Evolutionary conservation across 2,329 filamentous ascomycete genomes (phyloP).

Genomic region (Exophiala bonariae): DNA sequence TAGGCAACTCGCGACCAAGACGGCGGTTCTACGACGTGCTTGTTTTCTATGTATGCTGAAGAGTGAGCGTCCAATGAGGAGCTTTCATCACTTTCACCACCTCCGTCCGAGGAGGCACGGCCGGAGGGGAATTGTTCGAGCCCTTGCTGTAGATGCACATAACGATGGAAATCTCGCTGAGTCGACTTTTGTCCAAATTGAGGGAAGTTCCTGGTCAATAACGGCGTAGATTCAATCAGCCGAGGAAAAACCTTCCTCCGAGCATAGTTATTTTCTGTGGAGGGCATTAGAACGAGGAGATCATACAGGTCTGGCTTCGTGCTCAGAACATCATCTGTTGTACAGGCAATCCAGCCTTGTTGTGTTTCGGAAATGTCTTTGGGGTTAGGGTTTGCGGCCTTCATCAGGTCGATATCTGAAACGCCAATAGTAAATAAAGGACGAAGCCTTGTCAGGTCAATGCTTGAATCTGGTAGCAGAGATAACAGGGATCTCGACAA

Average conservation of each 20-base stretch:
- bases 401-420: slow-evolving; percentile 80
- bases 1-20: slow-evolving; percentile 64
- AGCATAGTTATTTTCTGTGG: slow-evolving; percentile 55
- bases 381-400: slow-evolving; percentile 35
- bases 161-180: slow-evolving; percentile 84
- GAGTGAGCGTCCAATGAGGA: slow-evolving; percentile 32
- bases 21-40: slow-evolving; percentile 53
- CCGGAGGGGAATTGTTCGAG: slow-evolving; percentile 40
- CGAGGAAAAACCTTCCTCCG: slow-evolving; percentile 69
- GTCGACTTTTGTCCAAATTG: slow-evolving; percentile 76
- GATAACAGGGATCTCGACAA: slow-evolving; percentile 74
- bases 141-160: slow-evolving; percentile 65
- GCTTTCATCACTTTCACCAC: slow-evolving; percentile 34
- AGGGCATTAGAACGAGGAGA: slow-evolving; percentile 79
- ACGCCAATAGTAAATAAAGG: slow-evolving; percentile 93
- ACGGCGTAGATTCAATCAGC: slow-evolving; percentile 59
- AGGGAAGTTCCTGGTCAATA: slow-evolving; percentile 40
- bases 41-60: slow-evolving; percentile 42
- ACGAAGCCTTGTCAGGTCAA: slow-evolving; percentile 64
- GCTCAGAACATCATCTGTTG: slow-evolving; percentile 87
- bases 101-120: slow-evolving; percentile 20
- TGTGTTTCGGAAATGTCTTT: slow-evolving; percentile 37
- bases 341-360: slow-evolving; percentile 87
- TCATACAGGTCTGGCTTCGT: slow-evolving; percentile 89
- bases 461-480: slow-evolving; percentile 62